Percentiles rank a stretch among this genome's conserved stretches.
These are phyloP conservation scores for Monosporascus sp. DNA, from an alignment of 2,329 filamentous ascomycete genomes.

Conservation along the genomic window DNA sequence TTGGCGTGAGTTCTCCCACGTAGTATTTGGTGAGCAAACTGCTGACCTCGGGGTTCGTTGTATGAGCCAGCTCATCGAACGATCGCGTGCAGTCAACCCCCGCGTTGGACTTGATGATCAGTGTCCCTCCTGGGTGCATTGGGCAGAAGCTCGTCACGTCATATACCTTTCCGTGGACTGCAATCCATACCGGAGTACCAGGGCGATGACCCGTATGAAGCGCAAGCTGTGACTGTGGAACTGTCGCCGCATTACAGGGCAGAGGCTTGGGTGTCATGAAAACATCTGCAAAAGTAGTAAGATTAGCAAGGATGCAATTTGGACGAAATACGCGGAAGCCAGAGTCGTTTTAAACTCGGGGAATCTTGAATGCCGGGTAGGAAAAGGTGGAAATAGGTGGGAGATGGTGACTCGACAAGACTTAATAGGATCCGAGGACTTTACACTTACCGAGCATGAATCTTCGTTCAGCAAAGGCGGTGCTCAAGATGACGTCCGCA, in stretches of 20 bases:
- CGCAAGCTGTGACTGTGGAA: constrained; percentile 44
- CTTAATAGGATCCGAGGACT: too few species aligned
- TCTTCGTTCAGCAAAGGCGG: constrained; percentile 48
- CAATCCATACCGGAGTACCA: constrained; percentile 43
- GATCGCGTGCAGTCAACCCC: constrained; percentile 48
- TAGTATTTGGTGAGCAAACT: constrained; percentile 50
- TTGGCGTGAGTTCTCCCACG: constrained; percentile 43
- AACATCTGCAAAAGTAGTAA: constrained; percentile 27
- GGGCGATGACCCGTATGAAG: constrained; percentile 44
- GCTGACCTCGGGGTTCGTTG: constrained; percentile 48
- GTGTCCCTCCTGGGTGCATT: constrained; percentile 48
- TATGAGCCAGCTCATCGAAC: constrained; percentile 49
- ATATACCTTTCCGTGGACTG: constrained; percentile 47
- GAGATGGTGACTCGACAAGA: too few species aligned
- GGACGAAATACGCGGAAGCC: too few species aligned
- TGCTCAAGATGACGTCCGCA: constrained; percentile 43
- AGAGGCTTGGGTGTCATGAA: constrained; percentile 51
- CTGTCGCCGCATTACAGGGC: constrained; percentile 43
- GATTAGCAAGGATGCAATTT: too few species aligned
- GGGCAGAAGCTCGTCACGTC: constrained; percentile 48
- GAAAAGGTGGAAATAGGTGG: too few species aligned
- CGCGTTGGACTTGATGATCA: constrained; percentile 49
- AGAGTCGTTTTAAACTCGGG: too few species aligned
- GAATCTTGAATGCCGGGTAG: too few species aligned
- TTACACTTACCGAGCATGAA: constrained; percentile 40